These are phyloP conservation scores for Botrytis byssoidea DNA, from an alignment of 2,329 filamentous ascomycete genomes.

Conservation along the genomic window DNA sequence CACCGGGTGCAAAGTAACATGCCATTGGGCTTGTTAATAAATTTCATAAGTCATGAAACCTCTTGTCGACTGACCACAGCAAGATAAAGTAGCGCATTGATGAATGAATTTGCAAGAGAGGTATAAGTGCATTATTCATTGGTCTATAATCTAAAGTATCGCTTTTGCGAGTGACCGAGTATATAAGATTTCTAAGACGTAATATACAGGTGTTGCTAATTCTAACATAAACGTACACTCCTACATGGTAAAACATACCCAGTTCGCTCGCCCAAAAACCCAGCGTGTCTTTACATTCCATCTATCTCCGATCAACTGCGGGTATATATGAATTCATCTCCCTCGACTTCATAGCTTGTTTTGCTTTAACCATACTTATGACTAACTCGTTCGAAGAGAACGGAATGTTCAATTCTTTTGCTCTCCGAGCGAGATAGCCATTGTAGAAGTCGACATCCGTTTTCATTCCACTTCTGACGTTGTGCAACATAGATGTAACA, in stretches of 20 bases:
- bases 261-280: neutral
- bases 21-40: neutral
- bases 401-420: conserved; percentile 68
- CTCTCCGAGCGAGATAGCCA: conserved; percentile 78
- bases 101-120: neutral
- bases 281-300: neutral
- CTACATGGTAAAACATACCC: conserved; percentile 1
- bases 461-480: conserved; percentile 57
- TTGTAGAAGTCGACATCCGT: conserved; percentile 86
- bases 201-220: conserved; percentile 19
- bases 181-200: conserved; percentile 9
- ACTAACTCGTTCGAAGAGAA: conserved; percentile 73
- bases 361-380: conserved; percentile 70
- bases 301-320: conserved; percentile 9
- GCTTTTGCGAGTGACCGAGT: conserved; percentile 11
- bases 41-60: neutral
- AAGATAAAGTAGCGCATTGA: neutral
- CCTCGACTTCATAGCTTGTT: conserved; percentile 43
- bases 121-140: conserved; percentile 7
- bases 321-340: conserved; percentile 36
- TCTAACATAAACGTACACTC: conserved; percentile 19
- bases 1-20: neutral
- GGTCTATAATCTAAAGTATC: conserved; percentile 8
- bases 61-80: neutral
- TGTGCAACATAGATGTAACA: conserved; percentile 59